These are phyloP conservation scores for Monosporascus ibericus DNA, from an alignment of 2,329 filamentous ascomycete genomes.

Conservation along the genomic window DNA sequence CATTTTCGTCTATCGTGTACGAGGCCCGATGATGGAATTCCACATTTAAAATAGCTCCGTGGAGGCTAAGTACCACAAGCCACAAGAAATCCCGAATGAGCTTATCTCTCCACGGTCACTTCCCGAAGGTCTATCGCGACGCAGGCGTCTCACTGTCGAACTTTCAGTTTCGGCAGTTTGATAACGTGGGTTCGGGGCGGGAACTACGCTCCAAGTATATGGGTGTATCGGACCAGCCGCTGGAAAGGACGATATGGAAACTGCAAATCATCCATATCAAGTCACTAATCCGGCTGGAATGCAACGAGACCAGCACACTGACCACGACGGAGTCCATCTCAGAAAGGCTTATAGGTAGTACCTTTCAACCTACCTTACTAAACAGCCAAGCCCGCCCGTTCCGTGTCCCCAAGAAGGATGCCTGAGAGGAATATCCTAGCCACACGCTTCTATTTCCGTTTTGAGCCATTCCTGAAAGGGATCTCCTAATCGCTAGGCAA, in stretches of 20 bases:
- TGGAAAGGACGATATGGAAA: background rate
- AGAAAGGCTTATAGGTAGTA: background rate
- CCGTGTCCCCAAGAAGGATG: background rate
- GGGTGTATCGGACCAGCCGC: background rate
- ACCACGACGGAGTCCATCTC: background rate
- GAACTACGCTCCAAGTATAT: background rate
- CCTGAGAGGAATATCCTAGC: background rate
- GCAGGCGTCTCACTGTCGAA: background rate
- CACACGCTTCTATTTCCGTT: background rate
- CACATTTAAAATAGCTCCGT: slow-evolving; percentile 3
- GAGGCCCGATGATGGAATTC: slow-evolving; percentile 4
- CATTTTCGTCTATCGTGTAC: slow-evolving; percentile 1
- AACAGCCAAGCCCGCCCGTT: background rate
- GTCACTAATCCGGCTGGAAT: background rate
- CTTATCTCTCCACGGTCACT: background rate
- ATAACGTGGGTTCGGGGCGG: background rate
- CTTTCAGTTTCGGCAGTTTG: background rate
- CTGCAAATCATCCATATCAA: background rate
- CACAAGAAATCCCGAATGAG: background rate
- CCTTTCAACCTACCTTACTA: background rate
- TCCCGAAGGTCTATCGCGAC: background rate
- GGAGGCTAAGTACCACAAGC: background rate
- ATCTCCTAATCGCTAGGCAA: background rate
- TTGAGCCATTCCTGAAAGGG: background rate
- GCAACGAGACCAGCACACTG: background rate